Evolutionary conservation across 805 yeast species (phyloP).

Genomic region (Pachysolen tannophilus): DNA sequence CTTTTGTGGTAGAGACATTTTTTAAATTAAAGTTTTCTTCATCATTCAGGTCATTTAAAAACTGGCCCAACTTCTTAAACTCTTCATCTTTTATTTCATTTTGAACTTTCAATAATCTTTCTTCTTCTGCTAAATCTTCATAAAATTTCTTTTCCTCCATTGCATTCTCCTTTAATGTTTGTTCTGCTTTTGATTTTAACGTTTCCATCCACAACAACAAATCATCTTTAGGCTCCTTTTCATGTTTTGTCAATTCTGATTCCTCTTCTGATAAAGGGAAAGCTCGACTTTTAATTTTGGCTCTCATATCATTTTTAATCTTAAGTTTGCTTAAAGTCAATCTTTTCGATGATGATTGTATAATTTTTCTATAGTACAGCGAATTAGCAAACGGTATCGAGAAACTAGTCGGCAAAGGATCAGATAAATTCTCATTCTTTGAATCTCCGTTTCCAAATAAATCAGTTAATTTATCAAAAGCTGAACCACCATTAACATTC

Average conservation of each 20-base stretch:
- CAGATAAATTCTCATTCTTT: not conserved
- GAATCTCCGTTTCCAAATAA: no score
- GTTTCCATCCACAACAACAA: slow-evolving; percentile 26
- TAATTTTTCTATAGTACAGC: slow-evolving; percentile 5
- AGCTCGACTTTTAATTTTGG: not conserved
- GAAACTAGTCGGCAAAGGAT: slow-evolving; percentile 1
- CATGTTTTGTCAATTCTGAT: not conserved
- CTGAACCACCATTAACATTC: no score
- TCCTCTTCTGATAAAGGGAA: not conserved
- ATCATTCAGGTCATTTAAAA: slow-evolving; percentile 13
- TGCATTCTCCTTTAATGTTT: slow-evolving; percentile 21
- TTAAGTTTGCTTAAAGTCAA: not conserved
- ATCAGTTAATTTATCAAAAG: no score
- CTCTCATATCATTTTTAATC: not conserved
- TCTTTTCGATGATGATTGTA: not conserved
- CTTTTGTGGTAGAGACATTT: not conserved
- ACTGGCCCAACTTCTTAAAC: slow-evolving; percentile 15
- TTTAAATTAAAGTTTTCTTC: not conserved
- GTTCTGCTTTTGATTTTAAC: slow-evolving; percentile 24
- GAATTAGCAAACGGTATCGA: slow-evolving; percentile 3
- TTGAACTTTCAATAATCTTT: slow-evolving; percentile 15
- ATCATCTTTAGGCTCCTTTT: slow-evolving; percentile 10
- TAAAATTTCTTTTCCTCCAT: slow-evolving; percentile 29
- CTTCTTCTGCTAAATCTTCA: slow-evolving; percentile 25
- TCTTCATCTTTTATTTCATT: slow-evolving; percentile 14